Evolutionary conservation across 805 yeast species (phyloP).

Genomic region (Pichia kluyveri): DNA sequence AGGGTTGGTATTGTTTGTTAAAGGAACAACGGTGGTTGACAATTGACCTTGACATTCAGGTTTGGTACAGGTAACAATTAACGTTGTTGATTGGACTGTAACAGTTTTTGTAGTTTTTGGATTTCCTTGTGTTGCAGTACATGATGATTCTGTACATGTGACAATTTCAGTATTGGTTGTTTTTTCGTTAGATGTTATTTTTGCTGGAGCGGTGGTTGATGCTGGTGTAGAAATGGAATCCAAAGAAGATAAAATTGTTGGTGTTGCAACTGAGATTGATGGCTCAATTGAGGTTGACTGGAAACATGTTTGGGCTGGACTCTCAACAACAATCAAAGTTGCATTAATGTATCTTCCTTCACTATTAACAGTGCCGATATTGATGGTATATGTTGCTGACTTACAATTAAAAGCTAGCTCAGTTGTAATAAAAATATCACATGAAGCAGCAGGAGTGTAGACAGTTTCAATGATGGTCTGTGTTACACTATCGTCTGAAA

Average conservation of each 20-base stretch:
- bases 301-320: not conserved
- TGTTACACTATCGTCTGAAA: not conserved
- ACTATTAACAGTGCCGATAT: not conserved
- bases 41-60: not conserved
- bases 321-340: conserved; percentile 2
- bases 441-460: conserved; percentile 1
- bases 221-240: not conserved
- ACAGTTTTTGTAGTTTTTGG: not conserved
- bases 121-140: not conserved
- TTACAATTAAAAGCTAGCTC: not conserved
- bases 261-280: not conserved
- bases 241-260: not conserved
- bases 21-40: not conserved
- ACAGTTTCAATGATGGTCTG: not conserved
- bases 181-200: not conserved
- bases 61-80: not conserved
- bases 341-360: not conserved
- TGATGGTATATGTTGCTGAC: not conserved
- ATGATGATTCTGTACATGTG: not conserved
- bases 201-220: not conserved
- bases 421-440: not conserved
- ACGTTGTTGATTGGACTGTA: not conserved
- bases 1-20: not conserved
- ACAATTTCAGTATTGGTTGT: not conserved
- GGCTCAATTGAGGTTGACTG: not conserved